These are phyloP conservation scores for Aspergillus kassunensis DNA, from an alignment of 495 filamentous ascomycete genomes.

Conservation along the genomic window DNA sequence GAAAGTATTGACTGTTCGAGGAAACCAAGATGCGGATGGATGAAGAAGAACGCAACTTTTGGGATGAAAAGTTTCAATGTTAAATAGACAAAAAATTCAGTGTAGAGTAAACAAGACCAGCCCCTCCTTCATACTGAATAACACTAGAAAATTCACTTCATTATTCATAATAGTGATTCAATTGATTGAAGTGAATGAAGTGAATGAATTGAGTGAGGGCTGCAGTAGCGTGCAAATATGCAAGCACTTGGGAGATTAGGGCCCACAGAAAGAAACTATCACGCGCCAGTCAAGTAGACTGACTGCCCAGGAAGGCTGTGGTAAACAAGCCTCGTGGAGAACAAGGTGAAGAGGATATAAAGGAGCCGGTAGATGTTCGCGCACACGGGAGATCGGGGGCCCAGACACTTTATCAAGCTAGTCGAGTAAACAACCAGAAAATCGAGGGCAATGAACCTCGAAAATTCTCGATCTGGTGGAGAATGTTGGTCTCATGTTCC, in stretches of 20 bases:
- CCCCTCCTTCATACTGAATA: neutral
- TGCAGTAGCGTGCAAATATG: neutral
- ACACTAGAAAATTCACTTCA: neutral
- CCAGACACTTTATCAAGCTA: too few relatives aligned
- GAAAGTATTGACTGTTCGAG: too few relatives aligned
- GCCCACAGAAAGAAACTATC: too few relatives aligned
- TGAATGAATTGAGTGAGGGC: neutral
- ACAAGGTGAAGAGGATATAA: too few relatives aligned
- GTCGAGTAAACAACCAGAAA: neutral
- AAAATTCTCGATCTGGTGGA: neutral
- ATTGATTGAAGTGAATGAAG: neutral
- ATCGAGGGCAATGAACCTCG: neutral
- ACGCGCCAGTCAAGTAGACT: too few relatives aligned
- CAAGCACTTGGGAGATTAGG: neutral
- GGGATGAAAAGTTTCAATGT: too few relatives aligned
- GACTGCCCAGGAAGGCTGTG: too few relatives aligned
- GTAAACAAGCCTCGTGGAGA: too few relatives aligned
- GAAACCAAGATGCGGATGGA: too few relatives aligned
- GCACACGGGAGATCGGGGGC: too few relatives aligned
- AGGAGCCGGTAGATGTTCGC: too few relatives aligned
- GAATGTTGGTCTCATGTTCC: constrained; percentile 12
- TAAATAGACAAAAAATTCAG: neutral
- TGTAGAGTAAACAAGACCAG: neutral
- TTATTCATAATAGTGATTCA: neutral
- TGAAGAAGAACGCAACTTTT: too few relatives aligned